phyloP scores from a whole-genome alignment of 331 rosid species.

The Erythrophleum ivorense region DNA sequence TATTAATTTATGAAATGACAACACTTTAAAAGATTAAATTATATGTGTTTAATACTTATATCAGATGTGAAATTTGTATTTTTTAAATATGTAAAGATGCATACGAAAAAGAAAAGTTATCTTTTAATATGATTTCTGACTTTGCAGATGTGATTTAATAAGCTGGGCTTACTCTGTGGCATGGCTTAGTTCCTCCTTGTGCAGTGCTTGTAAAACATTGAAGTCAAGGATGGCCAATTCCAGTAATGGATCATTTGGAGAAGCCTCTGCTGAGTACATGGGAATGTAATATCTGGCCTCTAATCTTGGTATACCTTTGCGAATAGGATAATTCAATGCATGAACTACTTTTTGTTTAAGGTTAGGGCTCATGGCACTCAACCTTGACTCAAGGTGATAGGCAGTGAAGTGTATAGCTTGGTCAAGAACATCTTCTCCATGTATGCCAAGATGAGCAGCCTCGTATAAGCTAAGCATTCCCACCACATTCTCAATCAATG shows the following conservation, averaged over 20 bases:
- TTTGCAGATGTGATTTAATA: background rate
- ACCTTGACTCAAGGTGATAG: slow-evolving; percentile 29
- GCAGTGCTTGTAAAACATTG: slow-evolving; percentile 42
- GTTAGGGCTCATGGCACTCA: background rate
- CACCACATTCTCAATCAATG: slow-evolving; percentile 19
- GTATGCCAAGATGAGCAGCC: slow-evolving; percentile 42
- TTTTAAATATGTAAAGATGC: too few species aligned
- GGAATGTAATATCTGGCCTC: slow-evolving; percentile 40
- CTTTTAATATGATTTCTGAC: background rate
- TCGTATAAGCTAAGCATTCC: slow-evolving; percentile 48
- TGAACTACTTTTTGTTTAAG: background rate
- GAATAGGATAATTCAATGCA: slow-evolving; percentile 34
- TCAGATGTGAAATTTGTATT: too few species aligned
- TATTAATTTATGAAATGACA: too few species aligned
- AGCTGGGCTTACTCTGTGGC: background rate
- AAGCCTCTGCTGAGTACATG: slow-evolving; percentile 30
- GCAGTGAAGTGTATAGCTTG: slow-evolving; percentile 43
- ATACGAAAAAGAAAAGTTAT: too few species aligned
- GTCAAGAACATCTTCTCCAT: slow-evolving; percentile 46
- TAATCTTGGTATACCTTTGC: slow-evolving; percentile 37
- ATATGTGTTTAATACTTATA: too few species aligned
- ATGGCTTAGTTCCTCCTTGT: slow-evolving; percentile 6
- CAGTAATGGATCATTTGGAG: slow-evolving; percentile 33
- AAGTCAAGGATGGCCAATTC: slow-evolving; percentile 49
- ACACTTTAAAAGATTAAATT: too few species aligned